Evolutionary conservation across 306 rosid genomes (phyloP), one percentile per base, ranked within the genome.

Genomic region (Pueraria montana): DNA sequence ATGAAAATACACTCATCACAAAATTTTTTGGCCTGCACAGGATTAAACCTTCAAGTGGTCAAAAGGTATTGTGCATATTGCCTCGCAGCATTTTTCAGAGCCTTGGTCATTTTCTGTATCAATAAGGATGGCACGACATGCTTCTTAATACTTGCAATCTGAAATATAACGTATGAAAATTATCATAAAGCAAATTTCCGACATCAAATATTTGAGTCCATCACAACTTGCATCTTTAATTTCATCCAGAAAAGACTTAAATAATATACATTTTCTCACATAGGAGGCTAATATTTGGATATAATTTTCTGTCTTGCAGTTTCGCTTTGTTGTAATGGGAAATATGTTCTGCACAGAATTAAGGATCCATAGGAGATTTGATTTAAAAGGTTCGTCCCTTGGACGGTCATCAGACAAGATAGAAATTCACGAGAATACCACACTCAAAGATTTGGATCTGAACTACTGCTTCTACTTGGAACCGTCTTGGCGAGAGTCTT

Each of bases 301-400:
- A 32, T 71, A 55, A 67, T 58, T 65, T 62, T 68, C 65, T 80
- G 38, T 72, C 61, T 61, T 86, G 92, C 93, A 94, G 98, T 94
- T 94, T 88, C 94, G 96, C 21, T 94, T 94, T 83, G 98, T 92
- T 55, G 97, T 94, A 72, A 94, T 94, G 98, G 98, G 98, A 79
- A 94, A 94, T 88, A 92, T 94, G 97, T 94, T 94, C 87, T 94
- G 97, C 89, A 92, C 98, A 53, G 96, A 94, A 82, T 83, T 94
- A 82, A 90, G 98, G 89, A 94, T 94, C 77, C 97, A 94, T 84
- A 78, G 97, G 72, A 87, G 98, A 80, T 94, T 89, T 86, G 98
- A 94, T 81, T 87, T 94, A 87, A 94, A 94, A 84, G 98, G 98
- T 79, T 94, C 98, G 4, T 94, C 97, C 71, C 87, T 92, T 11